Evolutionary conservation across 1,284 basidiomycete species (phyloP).

Genomic region (Coriolopsis trogii): DNA sequence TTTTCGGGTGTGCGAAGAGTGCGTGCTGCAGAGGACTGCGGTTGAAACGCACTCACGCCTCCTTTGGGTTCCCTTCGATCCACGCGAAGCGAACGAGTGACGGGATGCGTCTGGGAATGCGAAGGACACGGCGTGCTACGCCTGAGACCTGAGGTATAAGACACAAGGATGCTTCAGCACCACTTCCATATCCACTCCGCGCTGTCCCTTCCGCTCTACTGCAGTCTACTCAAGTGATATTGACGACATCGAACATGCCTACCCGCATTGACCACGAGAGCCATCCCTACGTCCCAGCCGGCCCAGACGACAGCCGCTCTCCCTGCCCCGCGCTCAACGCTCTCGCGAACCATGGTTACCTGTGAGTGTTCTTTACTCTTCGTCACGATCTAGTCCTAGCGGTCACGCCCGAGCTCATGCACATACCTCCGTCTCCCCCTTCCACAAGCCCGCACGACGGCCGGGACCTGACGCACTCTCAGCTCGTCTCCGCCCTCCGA

Average conservation of each 20-base stretch:
- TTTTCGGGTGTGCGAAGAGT: no score
- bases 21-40: no score
- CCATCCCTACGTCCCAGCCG: conserved; percentile 4
- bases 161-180: no score
- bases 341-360: conserved; percentile 41
- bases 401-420: neutral
- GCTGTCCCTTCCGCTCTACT: no score
- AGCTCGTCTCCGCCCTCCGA: conserved; percentile 46
- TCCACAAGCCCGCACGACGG: conserved; percentile 58
- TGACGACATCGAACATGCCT: neutral
- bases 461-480: conserved; percentile 44
- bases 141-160: no score
- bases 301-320: conserved; percentile 33
- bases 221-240: no score
- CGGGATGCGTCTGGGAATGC: no score
- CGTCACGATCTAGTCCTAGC: neutral
- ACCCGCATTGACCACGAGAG: neutral
- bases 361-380: conserved; percentile 31
- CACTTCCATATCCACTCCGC: no score
- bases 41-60: no score
- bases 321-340: conserved; percentile 45
- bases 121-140: no score
- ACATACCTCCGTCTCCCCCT: neutral
- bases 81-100: no score
- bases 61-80: no score